Evolutionary conservation across 805 yeast species (phyloP), one percentile per base, ranked within the genome.

Genomic region (Yarrowia hollandica): DNA sequence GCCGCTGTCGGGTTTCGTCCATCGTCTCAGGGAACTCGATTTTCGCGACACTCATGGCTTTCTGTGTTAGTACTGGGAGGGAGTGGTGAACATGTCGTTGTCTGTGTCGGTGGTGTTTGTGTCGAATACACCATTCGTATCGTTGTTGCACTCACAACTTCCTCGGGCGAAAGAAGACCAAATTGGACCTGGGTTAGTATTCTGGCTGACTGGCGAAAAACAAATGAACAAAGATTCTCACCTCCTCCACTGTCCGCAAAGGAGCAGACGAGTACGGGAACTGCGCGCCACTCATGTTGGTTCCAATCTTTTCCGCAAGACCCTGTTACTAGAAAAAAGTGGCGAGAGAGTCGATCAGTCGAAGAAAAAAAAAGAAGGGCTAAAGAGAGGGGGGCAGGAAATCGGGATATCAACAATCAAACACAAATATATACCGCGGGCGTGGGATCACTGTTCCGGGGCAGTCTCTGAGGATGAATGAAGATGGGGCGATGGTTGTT

Each of bases 1-100:
- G 97, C 64, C 88, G 88, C 70, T 87, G 86, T 61, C 96, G 90
- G 35, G 96, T 83, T 73, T 91, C 97, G 73, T 94, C 99, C 96
- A 94, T 94, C n/a, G 97, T 94, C 75, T 94, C 99, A 19, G 99
- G 99, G 69, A 88, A 94, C 74, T 92, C 97, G 69, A 94, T 90
- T 71, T 94, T 94, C 39, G 97, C 98, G 62, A 95, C 99, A 63
- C 97, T 89, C 65, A 94, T 91, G 52, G 98, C 97, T 74, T 97
- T 87, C 80, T 77, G 62, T 14, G 59, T 19, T 46, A 50, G 61
- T 38, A 19, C 14, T 42, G 33, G 18, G n/a, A n/a, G n/a, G n/a
- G n/a, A n/a, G n/a, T n/a, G n/a, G n/a, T n/a, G n/a, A n/a, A n/a
- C n/a, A n/a, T 21, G 44, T 14, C 5, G 38, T 5, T 7, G 22